Evolutionary conservation across 1,284 basidiomycete genomes (phyloP).

Genomic region (Hypsizygus ulmarius): DNA sequence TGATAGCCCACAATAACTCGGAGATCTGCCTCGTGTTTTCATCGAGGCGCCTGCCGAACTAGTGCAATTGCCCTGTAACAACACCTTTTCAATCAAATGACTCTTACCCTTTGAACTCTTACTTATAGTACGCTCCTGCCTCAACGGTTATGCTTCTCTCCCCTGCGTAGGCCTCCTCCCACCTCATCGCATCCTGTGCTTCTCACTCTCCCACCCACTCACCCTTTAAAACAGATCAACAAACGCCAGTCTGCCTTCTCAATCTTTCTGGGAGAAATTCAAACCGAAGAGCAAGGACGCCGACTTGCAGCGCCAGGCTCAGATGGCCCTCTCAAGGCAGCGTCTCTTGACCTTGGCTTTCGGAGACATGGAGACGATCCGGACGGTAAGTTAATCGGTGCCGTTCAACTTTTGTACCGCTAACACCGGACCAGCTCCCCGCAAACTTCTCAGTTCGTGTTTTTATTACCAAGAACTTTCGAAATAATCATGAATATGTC

Average conservation of each 20-base stretch:
- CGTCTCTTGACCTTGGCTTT: constrained; percentile 77
- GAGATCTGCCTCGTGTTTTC: constrained; percentile 47
- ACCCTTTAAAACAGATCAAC: constrained; percentile 52
- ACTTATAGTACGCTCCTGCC: constrained; percentile 25
- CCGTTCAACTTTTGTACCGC: constrained; percentile 4
- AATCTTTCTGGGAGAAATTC: constrained; percentile 69
- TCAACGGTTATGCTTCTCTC: constrained; percentile 62
- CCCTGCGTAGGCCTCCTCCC: constrained; percentile 61
- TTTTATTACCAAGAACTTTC: not conserved
- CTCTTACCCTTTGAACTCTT: constrained; percentile 29
- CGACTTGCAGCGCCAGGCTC: constrained; percentile 48
- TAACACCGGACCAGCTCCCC: constrained; percentile 49
- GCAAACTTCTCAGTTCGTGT: constrained; percentile 52
- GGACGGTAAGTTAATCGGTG: constrained; percentile 48
- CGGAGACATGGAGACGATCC: constrained; percentile 79
- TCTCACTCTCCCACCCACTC: constrained; percentile 33
- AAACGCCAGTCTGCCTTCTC: constrained; percentile 59
- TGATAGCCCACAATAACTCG: constrained; percentile 18
- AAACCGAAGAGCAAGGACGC: constrained; percentile 62
- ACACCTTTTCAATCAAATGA: constrained; percentile 32
- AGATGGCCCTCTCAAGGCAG: constrained; percentile 64
- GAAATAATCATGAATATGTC: constrained; percentile 9
- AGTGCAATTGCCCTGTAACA: constrained; percentile 17
- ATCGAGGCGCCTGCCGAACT: constrained; percentile 36
- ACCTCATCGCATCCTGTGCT: constrained; percentile 24